phyloP scores from a whole-genome alignment of 2,329 filamentous ascomycete species.

The Talaromyces islandicus region DNA sequence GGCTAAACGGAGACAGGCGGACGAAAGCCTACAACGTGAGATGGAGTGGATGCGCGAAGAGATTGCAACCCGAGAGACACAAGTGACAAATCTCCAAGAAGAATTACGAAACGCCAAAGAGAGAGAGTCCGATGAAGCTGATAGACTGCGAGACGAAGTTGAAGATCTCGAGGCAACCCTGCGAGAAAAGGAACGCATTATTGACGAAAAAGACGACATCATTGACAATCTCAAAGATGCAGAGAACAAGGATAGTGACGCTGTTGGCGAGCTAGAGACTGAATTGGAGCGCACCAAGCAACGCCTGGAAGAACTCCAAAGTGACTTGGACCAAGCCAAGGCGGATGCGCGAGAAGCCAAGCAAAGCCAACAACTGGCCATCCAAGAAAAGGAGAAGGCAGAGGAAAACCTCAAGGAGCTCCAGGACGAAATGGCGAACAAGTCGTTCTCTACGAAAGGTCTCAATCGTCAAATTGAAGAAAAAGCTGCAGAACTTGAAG shows the following conservation, averaged over 20 bases:
- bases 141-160: constrained; percentile 66
- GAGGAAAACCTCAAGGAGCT: constrained; percentile 56
- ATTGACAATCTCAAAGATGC: constrained; percentile 59
- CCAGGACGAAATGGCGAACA: constrained; percentile 72
- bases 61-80: constrained; percentile 42
- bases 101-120: constrained; percentile 53
- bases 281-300: constrained; percentile 42
- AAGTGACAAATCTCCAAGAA: constrained; percentile 39
- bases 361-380: constrained; percentile 43
- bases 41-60: constrained; percentile 47
- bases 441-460: constrained; percentile 69
- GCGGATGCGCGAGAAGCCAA: constrained; percentile 34
- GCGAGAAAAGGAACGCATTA: constrained; percentile 66
- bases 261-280: constrained; percentile 43
- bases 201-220: constrained; percentile 71
- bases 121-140: constrained; percentile 52
- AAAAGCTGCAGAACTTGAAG: constrained; percentile 59
- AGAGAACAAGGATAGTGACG: constrained; percentile 35
- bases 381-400: constrained; percentile 46
- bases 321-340: constrained; percentile 33
- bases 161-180: constrained; percentile 70
- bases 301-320: constrained; percentile 40
- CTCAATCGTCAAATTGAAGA: constrained; percentile 70
- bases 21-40: constrained; percentile 63
- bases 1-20: constrained; percentile 67